Conservation (phyloP, 176 grass and related monocot species). For the Oryza nivara region DNA sequence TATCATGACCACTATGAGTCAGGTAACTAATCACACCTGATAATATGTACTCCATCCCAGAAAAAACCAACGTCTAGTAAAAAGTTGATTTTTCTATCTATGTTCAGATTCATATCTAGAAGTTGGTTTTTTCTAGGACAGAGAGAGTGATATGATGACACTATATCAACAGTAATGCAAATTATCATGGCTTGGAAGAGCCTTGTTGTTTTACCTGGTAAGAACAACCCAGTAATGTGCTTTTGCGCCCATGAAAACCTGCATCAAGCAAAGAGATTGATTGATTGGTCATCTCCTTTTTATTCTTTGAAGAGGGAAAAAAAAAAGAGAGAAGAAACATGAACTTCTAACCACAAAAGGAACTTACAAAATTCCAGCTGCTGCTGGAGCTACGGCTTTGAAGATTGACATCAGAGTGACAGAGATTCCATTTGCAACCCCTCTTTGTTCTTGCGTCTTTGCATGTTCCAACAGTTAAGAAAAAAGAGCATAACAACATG, state of each 20-base stretch:
- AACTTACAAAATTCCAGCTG: slow-evolving; percentile 64
- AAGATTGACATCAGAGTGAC: slow-evolving; percentile 73
- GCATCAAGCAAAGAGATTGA: neutral
- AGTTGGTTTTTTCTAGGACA: too few species aligned
- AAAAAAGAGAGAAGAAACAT: neutral
- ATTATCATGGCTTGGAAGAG: slow-evolving; percentile 1
- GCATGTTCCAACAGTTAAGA: slow-evolving; percentile 18
- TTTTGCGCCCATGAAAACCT: slow-evolving; percentile 84
- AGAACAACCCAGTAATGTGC: slow-evolving; percentile 43
- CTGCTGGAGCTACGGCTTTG: slow-evolving; percentile 67
- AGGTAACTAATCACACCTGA: neutral
- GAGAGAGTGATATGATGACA: too few species aligned
- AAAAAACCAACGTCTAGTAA: too few species aligned
- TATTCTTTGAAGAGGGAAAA: neutral
- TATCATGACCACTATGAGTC: slow-evolving; percentile 12
- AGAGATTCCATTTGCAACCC: slow-evolving; percentile 75
- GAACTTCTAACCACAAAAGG: neutral
- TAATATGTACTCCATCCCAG: neutral
- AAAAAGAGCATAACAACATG: neutral
- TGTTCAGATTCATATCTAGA: too few species aligned
- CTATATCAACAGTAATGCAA: neutral
- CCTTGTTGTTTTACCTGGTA: slow-evolving; percentile 48
- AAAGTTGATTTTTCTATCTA: neutral
- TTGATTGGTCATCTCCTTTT: neutral
- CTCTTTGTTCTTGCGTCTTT: slow-evolving; percentile 70